Base-by-base conservation (phyloP, 805 yeast species). In the Blastobotrys robertii region DNA sequence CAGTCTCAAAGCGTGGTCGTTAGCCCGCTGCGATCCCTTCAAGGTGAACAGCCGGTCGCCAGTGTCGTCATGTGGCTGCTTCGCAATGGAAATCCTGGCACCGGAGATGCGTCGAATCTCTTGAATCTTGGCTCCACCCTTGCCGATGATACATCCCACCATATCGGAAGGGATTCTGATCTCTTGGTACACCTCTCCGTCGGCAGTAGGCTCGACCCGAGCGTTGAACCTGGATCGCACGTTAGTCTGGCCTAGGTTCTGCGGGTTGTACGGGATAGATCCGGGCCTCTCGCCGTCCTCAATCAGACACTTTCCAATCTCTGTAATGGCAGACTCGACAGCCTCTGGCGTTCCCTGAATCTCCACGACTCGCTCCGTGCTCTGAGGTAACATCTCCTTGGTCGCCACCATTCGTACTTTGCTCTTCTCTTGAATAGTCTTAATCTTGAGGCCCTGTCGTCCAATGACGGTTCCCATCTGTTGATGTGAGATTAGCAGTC, bases 381-480 rank as follows among this genome's bases (percentile, higher is more conserved):
- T 81, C 51, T 80, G 80, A 8, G 84, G 83, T 46, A 87, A 72
- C 58, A 78, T 81, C 43, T 84, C 86, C 58, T 85, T 86, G 30
- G 94, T 81, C 8, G 94, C 95, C 43, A 84, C 86, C 75, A 87
- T 82, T 57, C 82, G 80, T 41, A 87, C 85, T 43, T 72, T 67
- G 59, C 68, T 79, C 29, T 64, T 66, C 46, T 77, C 80, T 65
- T 84, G 92, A 47, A 86, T 74, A 34, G 80, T 72, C 66, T 84
- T 86, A 57, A 87, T 87, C 58, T 87, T 73, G 9, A 70, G 66
- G 42, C 96, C 96, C 47, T 76, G 83, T 45, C 82, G 77, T 41
- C 96, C 96, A 57, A 87, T 86, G 37, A 87, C 73, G 7, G 94
- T 79, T 33, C 95, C 95, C 77, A 86, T 79, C 59, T 85, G 95